These are phyloP conservation scores for Geosmithia morbida DNA, from an alignment of 2,329 filamentous ascomycete species.

Conservation along the genomic window DNA sequence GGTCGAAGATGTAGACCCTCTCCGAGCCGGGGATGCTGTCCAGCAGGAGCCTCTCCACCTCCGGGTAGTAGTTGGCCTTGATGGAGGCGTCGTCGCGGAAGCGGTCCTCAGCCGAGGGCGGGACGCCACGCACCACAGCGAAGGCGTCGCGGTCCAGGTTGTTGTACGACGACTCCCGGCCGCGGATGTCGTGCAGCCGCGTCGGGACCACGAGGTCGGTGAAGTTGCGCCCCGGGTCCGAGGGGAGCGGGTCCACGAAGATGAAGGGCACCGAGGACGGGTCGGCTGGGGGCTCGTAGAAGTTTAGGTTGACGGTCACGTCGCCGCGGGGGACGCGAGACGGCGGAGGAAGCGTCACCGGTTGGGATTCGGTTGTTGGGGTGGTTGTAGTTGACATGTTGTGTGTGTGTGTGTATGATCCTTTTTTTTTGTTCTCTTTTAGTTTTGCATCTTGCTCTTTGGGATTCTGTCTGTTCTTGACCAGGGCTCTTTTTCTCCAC, in stretches of 20 bases:
- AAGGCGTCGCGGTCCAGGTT: constrained; percentile 65
- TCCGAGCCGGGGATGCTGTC: constrained; percentile 50
- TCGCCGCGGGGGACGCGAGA: constrained; percentile 37
- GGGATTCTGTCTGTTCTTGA: too few species aligned
- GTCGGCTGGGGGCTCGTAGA: constrained; percentile 47
- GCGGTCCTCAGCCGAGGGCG: constrained; percentile 37
- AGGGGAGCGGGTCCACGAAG: constrained; percentile 52
- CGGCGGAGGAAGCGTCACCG: constrained; percentile 16
- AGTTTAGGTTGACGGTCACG: constrained; percentile 48
- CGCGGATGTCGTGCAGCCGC: constrained; percentile 62
- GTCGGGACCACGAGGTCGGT: constrained; percentile 22
- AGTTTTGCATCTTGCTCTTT: neutral
- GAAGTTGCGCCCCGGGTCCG: constrained; percentile 53
- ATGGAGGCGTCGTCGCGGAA: constrained; percentile 61
- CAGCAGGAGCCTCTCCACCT: constrained; percentile 61
- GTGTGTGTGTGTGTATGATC: neutral
- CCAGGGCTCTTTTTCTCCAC: too few species aligned
- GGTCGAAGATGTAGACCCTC: constrained; percentile 66
- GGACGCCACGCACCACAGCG: constrained; percentile 42
- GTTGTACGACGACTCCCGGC: constrained; percentile 47
- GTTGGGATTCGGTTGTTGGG: constrained; percentile 7
- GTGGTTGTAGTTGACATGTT: neutral
- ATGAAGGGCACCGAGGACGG: constrained; percentile 43
- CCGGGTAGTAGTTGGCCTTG: constrained; percentile 64
- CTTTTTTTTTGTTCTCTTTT: neutral